Conservation (phyloP, 495 filamentous ascomycete genomes). For the Pyrenopolyporus hunteri region DNA sequence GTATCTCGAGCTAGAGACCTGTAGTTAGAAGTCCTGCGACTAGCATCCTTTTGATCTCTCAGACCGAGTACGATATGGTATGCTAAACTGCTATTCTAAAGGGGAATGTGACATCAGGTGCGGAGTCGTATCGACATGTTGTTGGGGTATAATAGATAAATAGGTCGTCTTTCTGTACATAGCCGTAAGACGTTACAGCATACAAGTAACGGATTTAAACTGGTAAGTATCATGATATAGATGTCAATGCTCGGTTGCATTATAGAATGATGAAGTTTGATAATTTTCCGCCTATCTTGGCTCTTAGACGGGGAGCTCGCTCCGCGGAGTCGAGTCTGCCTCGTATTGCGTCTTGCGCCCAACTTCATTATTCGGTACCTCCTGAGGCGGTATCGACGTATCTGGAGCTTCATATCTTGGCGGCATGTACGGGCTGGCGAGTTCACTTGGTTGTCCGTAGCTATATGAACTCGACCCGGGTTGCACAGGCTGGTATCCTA, state of each 20-base stretch:
- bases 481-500: not conserved
- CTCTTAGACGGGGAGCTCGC: conserved; percentile 8
- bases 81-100: not conserved
- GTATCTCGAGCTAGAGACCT: no score
- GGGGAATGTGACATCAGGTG: conserved; percentile 29
- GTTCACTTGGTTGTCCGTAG: conserved; percentile 11
- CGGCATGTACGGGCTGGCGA: not conserved
- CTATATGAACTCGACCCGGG: not conserved
- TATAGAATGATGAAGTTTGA: no score
- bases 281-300: not conserved
- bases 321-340: not conserved
- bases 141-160: not conserved
- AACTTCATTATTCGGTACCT: conserved; percentile 7
- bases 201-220: not conserved
- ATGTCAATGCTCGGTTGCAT: not conserved
- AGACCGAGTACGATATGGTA: not conserved
- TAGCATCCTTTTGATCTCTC: not conserved
- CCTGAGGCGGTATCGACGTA: not conserved
- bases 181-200: not conserved
- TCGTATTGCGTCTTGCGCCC: not conserved
- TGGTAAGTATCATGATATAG: not conserved
- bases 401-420: conserved; percentile 4
- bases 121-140: conserved; percentile 15
- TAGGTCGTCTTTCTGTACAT: no score
- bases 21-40: not conserved